Evolutionary conservation across 345 rosid species (phyloP), one percentile per base, ranked within the genome.

Genomic region (Salix purpurea): DNA sequence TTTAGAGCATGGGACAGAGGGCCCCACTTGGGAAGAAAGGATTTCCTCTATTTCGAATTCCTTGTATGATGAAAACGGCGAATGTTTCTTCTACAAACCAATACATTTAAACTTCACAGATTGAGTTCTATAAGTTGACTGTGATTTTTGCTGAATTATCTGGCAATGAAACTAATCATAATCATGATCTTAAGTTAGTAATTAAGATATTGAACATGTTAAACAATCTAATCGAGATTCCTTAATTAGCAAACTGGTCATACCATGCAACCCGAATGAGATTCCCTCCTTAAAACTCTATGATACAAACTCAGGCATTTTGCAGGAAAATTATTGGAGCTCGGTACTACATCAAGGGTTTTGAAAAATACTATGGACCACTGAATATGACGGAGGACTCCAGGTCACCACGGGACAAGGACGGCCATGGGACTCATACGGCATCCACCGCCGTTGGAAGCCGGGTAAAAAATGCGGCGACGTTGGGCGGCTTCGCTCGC

Each of bases 391-490:
- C 92, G 7, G 83, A 86, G 52, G 98, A 94, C 82, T 80, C 67
- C 82, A 82, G 70, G 73, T 94, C 97, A 1, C 92, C 85, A 0
- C 91, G 97, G 1, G 99, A 95, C 83, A 62, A 69, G 58, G 91
- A 89, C 6, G 99, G 99, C 70, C 99, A 95, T 52, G 97, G 97
- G 5, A 87, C 94, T 36, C 99, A 95, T 81, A 89, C 92, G 0
- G 91, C 97, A 7, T 95, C 98, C 75, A 94, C 85, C 0, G 95
- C 83, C 0, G 90, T 84, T 4, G 97, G 97, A 2, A 80, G 85
- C 1, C 76, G 72, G 23, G 97, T 94, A 9, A 69, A 23, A 0
- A 72, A 83, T 5, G 87, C 85, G 0, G 80, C 90, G 0, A 89
- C 91, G 70, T 80, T 86, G 0, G 97, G 98, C 0, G 93, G 97